phyloP scores from a whole-genome alignment of 345 rosid genomes.

The rapeseed (Brassica napus) region Da-Ae NC_063449.1:34473001-34473500 shows the following conservation, averaged over 20 bases:
- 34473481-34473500: conserved; percentile 70
- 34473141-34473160: conserved; percentile 77
- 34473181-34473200: conserved; percentile 61
- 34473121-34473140: conserved; percentile 46
- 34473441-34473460: background rate
- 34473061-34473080: background rate
- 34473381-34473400: conserved; percentile 70
- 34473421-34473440: conserved; percentile 69
- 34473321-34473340: conserved; percentile 88
- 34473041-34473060: background rate
- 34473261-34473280: background rate
- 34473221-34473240: background rate
- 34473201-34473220: conserved; percentile 46
- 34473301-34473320: background rate
- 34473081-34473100: background rate
- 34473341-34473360: conserved; percentile 70
- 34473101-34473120: background rate
- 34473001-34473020: background rate
- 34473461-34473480: background rate
- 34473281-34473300: background rate
- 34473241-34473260: background rate
- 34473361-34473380: conserved; percentile 80
- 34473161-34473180: conserved; percentile 72
- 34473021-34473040: background rate
- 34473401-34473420: conserved; percentile 76